phyloP scores from a whole-genome alignment of 768 basidiomycete genomes.

The Podaxis mareebaensis region DNA sequence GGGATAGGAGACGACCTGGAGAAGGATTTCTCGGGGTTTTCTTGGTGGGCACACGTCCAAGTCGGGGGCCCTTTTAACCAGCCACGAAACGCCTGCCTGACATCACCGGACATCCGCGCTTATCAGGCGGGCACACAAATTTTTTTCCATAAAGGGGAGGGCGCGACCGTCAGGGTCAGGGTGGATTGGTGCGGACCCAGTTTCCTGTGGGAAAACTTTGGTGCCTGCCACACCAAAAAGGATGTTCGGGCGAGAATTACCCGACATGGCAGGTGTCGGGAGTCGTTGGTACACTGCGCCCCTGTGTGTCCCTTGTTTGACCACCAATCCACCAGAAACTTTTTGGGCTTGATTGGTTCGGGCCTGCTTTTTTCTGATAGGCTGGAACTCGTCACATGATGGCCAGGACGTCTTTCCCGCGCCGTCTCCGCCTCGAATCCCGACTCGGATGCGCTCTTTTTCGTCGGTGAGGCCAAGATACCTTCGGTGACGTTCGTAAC shows the following conservation, averaged over 20 bases:
- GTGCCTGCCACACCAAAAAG: background rate
- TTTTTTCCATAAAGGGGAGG: conserved; percentile 9
- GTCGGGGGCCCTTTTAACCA: conserved; percentile 3
- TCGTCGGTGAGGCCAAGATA: background rate
- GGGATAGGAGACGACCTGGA: background rate
- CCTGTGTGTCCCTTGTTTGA: conserved; percentile 9
- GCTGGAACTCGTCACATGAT: conserved; percentile 3
- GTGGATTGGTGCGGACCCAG: conserved; percentile 20
- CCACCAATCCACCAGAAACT: background rate
- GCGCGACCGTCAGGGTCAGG: background rate
- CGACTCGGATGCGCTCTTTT: background rate
- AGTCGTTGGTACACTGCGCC: background rate
- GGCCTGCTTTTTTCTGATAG: conserved; percentile 11
- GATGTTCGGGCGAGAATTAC: background rate
- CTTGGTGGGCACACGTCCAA: background rate
- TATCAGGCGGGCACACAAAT: conserved; percentile 3
- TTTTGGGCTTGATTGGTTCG: conserved; percentile 8
- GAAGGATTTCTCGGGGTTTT: background rate
- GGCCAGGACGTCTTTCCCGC: background rate
- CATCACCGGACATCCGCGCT: background rate
- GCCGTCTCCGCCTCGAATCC: background rate
- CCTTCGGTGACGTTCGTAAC: background rate
- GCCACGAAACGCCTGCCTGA: background rate
- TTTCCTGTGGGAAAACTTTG: conserved; percentile 5
- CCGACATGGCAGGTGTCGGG: conserved; percentile 2